Base-by-base conservation (phyloP, 2,329 filamentous ascomycete genomes). In the Dryadomyces sulphureus region DNA sequence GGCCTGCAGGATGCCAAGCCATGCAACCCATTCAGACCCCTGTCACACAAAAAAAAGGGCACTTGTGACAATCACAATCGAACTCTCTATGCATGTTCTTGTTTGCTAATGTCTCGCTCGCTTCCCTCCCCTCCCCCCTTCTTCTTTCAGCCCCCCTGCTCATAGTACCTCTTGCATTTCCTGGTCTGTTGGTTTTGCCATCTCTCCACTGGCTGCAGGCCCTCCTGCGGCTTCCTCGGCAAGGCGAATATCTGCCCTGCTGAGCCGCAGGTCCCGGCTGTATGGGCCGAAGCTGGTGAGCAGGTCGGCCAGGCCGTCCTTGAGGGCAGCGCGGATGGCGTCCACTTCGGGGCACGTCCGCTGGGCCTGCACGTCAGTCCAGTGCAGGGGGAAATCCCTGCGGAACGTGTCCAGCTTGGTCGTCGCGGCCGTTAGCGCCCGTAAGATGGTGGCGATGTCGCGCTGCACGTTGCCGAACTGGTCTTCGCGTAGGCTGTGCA, bases 391-490 rank as follows among this genome's bases (percentile, higher is more conserved):
- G 38, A 82, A 65, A 2, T 56, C 63, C 7, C 61, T 60, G 52
- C 78, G 70, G 57, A 93, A 87, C 1, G 59, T 64, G 55, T 94
- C 81, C 4, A 94, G 65, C 53, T 77, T 77, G 46, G 67, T 71
- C 47, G 88, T 79, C 0, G 84, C 78, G 0, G 60, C 54, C 0
- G 85, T 89, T 50, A 93, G 75, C 1, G 78, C 76, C 41, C 81
- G 75, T 43, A 95, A 76, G 47, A 94, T 80, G 42, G 65, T 65
- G 1, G 84, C 77, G 2, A 96, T 78, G 52, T 92, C 84, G 38
- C 79, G 72, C 53, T 93, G 82, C n/a, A 93, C 90, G 54, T 85
- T 84, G 14, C 90, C 90, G 57, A 79, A 92, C 41, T 73, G 73
- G 59, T 96, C 90, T 61, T 96, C 89, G 4, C 68, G 67, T 45